Base-by-base conservation (phyloP, 2,329 filamentous ascomycete genomes). In the Colletotrichum abscissum region DNA sequence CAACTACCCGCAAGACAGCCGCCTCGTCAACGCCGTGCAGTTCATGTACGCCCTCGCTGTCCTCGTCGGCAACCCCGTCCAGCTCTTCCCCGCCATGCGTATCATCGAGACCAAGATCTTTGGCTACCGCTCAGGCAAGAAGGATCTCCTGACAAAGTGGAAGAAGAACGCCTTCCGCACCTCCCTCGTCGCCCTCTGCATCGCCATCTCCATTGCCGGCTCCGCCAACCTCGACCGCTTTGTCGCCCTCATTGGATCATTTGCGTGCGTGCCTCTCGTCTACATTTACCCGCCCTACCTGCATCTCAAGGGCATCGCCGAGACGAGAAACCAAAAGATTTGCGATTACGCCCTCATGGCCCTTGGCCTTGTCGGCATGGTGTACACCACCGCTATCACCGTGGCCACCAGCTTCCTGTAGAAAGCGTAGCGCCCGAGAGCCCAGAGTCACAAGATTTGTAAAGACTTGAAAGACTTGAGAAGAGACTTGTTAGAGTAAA, bases 241-340 rank as follows among this genome's bases (percentile, higher is more conserved):
- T 82, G 97, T 99, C 38, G 93, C 95, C 26, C 88, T 99, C 52
- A 95, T 99, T 24, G 97, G 97, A 76, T 98, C 95, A 83, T 99
- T 99, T 86, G 97, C 97, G 74, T 99, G 97, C 81, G 97, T 99
- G 78, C 97, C 97, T 57, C 86, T 99, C 71, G 97, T 98, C 74
- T 98, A 97, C 81, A 93, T 95, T 72, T 95, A 94, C 78, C 93
- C 93, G 56, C 88, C 93, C 0, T 91, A 88, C 74, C 79, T 95
- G 78, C 93, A 95, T 80, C 92, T 90, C 82, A 90, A 87, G 77
- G 92, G 91, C 5, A 86, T 92, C 4, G 93, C 92, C 7, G 84
- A 87, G 62, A 88, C 86, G n/a, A 81, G 80, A 38, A 84, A 81
- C 79, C 87, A 84, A 33, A 93, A 91, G 82, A 79, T 82, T 2